Evolutionary conservation across 2,329 filamentous ascomycete species (phyloP), one percentile per base, ranked within the genome.

Genomic region (Trichoderma gracile): DNA sequence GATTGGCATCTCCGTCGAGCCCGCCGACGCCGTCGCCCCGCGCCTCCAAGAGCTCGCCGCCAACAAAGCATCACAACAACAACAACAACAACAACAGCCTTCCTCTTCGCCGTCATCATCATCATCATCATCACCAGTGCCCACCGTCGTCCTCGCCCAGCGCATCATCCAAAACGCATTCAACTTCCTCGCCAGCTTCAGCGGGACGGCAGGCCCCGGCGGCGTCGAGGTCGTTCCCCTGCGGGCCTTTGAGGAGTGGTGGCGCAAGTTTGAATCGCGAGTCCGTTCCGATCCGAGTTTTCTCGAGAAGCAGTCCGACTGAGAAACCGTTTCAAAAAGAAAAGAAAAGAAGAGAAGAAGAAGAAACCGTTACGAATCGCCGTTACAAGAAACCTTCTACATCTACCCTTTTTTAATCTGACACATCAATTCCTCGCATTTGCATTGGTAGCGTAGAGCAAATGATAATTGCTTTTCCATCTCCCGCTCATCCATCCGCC

Each of bases 161-260:
- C 83, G 92, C 68, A 97, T 99, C 71, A 98, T 99, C 71, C 90
- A 92, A 71, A 97, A 97, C 76, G 95, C 94, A 15, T 99, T 98
- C 77, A 97, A 99, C 78, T 98, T 97, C 75, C 81, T 99, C 64
- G 88, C 94, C 3, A 90, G 92, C 71, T 98, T 96, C 80, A 91
- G 89, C 66, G 86, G 87, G 43, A 83, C 84, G 64, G 81, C 81
- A 2, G 82, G 82, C 2, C 79, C 80, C 27, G 83, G 81, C 2
- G 90, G 90, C 0, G 85, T 90, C 52, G 94, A 98, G 75, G 90
- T 96, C 14, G 91, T 99, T 25, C 93, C 95, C n/a, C 78, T 99
- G 68, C 95, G 91, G 78, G 92, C 91, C 5, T 99, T 99, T 75
- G 90, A 96, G 78, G 92, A 96, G 65, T 99, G 96, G 95, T 99